Evolutionary conservation across 768 basidiomycete genomes (phyloP), one percentile per base, ranked within the genome.

Genomic region (Cystoderma amianthinum): DNA sequence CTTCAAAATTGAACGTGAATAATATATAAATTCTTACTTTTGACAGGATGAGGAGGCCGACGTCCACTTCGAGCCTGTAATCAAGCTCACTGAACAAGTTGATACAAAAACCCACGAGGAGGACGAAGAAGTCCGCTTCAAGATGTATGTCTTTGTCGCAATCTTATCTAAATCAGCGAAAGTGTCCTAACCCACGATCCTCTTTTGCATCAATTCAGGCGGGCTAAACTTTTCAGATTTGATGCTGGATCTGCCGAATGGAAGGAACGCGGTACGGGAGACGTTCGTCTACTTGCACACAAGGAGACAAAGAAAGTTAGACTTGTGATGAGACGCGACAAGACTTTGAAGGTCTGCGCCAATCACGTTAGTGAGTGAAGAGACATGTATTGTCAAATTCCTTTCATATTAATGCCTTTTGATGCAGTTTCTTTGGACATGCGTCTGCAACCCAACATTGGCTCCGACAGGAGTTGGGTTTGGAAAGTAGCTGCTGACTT

Each of bases 311-410:
- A 85, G 72, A 97, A 94, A 67, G 75, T 95, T 56, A 79, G 96
- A 48, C 78, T 99, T 47, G 92, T 99, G 61, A 99, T 99, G 96
- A 76, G 95, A 69, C 88, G 96, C 65, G 96, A 99, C 76, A 97
- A 97, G 82, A 99, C 96, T 36, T 76, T 92, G 65, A 98, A 99
- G 66, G 94, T 98, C 67, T 98, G 96, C 65, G 96, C 96, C 44
- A 99, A 99, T 71, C 96, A 98, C 68, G 66, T 79, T 50, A 81
- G 96, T 97, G 56, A 67, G 72, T 66, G 30, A 23, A 74, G 43
- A 20, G 73, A 65, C 36, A 17, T 44, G 21, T 39, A 17, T 33
- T 36, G 5, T 16, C 22, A 16, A 9, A 32, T 20, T 7, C 9
- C 28, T 25, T 7, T 33, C 18, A 12, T 41, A 20, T 2, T 15